phyloP scores from a whole-genome alignment of 2,329 filamentous ascomycete genomes.

The Arthroderma sp. region DNA sequence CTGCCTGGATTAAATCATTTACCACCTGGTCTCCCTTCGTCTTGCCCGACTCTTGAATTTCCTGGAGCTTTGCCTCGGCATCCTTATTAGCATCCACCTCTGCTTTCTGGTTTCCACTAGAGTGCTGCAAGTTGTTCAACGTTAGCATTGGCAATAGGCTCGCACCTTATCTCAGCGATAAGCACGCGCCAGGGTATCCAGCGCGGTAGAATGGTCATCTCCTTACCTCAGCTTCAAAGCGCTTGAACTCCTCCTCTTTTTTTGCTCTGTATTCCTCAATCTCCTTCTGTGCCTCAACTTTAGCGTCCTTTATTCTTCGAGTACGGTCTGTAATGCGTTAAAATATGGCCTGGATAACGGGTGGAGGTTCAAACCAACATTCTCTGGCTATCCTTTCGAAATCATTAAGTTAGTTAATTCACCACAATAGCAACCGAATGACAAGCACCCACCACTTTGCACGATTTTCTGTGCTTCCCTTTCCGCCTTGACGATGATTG shows the following conservation, averaged over 20 bases:
- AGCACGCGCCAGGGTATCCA: neutral
- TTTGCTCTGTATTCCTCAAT: slow-evolving; percentile 80
- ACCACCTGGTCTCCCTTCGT: slow-evolving; percentile 70
- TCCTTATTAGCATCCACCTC: slow-evolving; percentile 69
- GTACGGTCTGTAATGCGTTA: slow-evolving; percentile 55
- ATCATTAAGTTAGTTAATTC: no score
- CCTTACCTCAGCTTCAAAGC: slow-evolving; percentile 68
- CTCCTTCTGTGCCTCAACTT: slow-evolving; percentile 93
- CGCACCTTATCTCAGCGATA: neutral
- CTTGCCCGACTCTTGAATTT: slow-evolving; percentile 68
- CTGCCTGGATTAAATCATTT: slow-evolving; percentile 69
- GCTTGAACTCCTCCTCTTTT: slow-evolving; percentile 92
- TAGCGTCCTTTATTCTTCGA: slow-evolving; percentile 92
- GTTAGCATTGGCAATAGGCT: slow-evolving; percentile 41
- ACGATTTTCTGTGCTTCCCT: slow-evolving; percentile 98
- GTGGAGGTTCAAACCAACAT: slow-evolving; percentile 45
- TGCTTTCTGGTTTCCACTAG: slow-evolving; percentile 74
- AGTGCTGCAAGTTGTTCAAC: slow-evolving; percentile 48
- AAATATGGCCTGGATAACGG: neutral
- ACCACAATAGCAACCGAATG: no score
- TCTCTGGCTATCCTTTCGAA: slow-evolving; percentile 53
- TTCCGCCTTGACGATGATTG: slow-evolving; percentile 55
- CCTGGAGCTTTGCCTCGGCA: slow-evolving; percentile 65
- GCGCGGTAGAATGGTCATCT: neutral
- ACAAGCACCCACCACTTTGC: slow-evolving; percentile 59